Base-by-base conservation (phyloP, 805 yeast species). In the Yamadazyma olivae region DNA sequence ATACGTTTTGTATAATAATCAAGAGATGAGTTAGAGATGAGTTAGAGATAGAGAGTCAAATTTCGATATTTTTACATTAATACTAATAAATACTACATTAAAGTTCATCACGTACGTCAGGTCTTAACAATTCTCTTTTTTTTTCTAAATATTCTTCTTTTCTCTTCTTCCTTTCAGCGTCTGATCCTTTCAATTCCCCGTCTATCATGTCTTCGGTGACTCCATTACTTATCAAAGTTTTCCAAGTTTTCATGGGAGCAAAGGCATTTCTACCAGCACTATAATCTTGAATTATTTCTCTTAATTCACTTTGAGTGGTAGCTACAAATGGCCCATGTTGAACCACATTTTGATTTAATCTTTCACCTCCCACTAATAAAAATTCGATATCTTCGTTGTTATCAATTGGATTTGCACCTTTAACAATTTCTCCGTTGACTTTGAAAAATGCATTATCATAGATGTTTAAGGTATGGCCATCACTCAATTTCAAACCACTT, bases 241-340 rank as follows among this genome's bases (percentile, higher is more conserved):
- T 88, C 96, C 90, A 83, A 10, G 74, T 70, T 33, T 59, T 70
- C 27, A 85, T 75, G 34, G 73, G 74, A 54, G 79, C 88, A 50
- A 84, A 84, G 0, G 91, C 91, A 54, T 82, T 81, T 18, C 64
- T 57, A 38, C 77, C 82, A 33, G 61, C 56, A 58, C 83, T 91
- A 56, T 83, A 90, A 54, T 84, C 89, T 57, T 63, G 49, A 50
- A 85, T 80, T 0, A 87, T 93, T 48, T 82, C 61, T 45, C 77
- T 71, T 41, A 89, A 81, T 44, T 75, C 77, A 35, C 78, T 83
- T 36, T 71, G 70, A 16, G 82, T 63, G 6, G 84, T 75, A 43
- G 85, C 91, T 14, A 89, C 96, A 54, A 89, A 90, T 9, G 96
- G 96, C n/a, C 96, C 96, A 54, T 88, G 82, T 54, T 89, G 96